Percentiles rank a stretch among this genome's conserved stretches.
Evolutionary conservation across 2,329 filamentous ascomycete genomes (phyloP).

Genomic region (Penicillium sclerotigenum): DNA sequence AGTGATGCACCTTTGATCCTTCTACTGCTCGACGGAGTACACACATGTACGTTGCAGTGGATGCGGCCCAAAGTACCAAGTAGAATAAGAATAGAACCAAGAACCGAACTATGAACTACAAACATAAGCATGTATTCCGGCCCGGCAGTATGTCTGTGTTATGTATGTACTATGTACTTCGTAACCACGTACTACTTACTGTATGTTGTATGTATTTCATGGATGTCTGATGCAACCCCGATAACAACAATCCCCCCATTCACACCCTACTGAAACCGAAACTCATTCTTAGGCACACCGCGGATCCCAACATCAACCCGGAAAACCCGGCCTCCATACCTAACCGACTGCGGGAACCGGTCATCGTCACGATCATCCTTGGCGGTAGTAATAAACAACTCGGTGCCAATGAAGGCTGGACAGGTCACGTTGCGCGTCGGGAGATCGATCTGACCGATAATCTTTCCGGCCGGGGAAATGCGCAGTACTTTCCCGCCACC

Average conservation of each 20-base stretch:
- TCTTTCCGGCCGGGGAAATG: conserved; percentile 65
- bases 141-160: background rate
- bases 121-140: background rate
- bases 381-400: conserved; percentile 77
- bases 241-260: background rate
- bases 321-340: conserved; percentile 69
- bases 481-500: conserved; percentile 72
- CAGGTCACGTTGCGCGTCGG: conserved; percentile 80
- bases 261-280: conserved; percentile 48
- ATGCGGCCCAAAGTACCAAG: background rate
- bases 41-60: background rate
- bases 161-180: background rate
- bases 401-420: conserved; percentile 70
- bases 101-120: background rate
- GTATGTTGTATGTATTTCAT: no score
- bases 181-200: background rate
- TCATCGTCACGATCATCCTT: conserved; percentile 64
- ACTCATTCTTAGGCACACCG: conserved; percentile 63
- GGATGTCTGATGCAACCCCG: background rate
- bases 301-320: conserved; percentile 70
- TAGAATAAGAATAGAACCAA: background rate
- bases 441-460: conserved; percentile 71
- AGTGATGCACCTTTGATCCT: conserved; percentile 6
- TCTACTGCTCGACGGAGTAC: background rate
- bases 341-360: conserved; percentile 56